Base-by-base conservation (phyloP, 257 asterid species). In the Datura wrightii region DNA sequence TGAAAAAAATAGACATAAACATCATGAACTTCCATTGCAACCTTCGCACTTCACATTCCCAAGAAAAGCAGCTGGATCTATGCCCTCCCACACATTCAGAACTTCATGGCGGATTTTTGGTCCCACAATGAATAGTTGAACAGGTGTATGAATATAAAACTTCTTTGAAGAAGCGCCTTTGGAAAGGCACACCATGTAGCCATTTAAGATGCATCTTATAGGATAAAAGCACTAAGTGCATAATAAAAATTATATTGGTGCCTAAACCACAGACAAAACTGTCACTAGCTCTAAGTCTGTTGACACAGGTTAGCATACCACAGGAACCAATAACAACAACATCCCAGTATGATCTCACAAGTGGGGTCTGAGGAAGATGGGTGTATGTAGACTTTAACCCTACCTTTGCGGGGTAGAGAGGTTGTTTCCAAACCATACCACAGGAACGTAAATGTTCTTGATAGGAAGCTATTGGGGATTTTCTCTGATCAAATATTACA, bases 101-200 rank as follows among this genome's bases (percentile, higher is more conserved):
- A 5, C 80, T 72, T 71, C 79, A 44, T 44, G 56, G 56, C 41
- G 10, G 41, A 19, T 34, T 72, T 72, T 72, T 19, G 80, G 58
- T 72, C 80, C 80, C 80, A n/a, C 41, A 19, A 44, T 72, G 58
- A 72, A 46, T 72, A 72, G 58, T 72, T 46, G 41, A 71, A 19
- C 41, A 46, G 16, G 41, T 44, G 80, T 0, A 24, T 24, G 58
- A 8, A 72, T 46, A 46, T 52, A 46, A n/a, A 48, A 44, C 36
- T 15, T 14, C 39, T 46, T 58, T 44, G 58, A 19, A 72, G 39
- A 71, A 71, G 56, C 39, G 3, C 37, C 58, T 10, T 46, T 10
- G 6, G 41, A 46, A 46, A 46, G n/a, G 19, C 80, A 8, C 2
- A 72, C 39, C 58, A 46, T 72, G 58, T 44, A 44, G 41, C 56